Evolutionary conservation across 1,284 basidiomycete genomes (phyloP).

Genomic region (Mycena sp.): DNA sequence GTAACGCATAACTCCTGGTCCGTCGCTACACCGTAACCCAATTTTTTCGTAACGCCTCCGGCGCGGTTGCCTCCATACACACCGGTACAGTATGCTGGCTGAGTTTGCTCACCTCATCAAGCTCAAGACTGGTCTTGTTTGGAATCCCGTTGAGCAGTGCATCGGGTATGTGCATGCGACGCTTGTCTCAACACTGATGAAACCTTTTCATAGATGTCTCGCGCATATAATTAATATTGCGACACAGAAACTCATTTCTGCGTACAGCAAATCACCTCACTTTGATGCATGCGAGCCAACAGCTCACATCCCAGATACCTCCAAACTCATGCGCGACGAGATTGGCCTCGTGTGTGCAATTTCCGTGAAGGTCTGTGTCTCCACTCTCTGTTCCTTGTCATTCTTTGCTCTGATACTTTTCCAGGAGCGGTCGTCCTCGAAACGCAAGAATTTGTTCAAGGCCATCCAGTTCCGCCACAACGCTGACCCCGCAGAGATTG

Average conservation of each 20-base stretch:
- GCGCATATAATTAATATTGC: slow-evolving; percentile 16
- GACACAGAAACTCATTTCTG: slow-evolving; percentile 10
- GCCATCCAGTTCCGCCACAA: slow-evolving; percentile 11
- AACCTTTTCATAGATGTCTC: no score
- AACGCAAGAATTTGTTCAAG: background rate
- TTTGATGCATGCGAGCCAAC: slow-evolving; percentile 1
- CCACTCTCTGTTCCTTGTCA: background rate
- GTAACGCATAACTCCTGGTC: no score
- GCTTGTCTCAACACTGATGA: no score
- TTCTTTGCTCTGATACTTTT: background rate
- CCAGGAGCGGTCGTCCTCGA: slow-evolving; percentile 35
- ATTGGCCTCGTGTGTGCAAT: slow-evolving; percentile 33
- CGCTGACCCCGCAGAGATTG: slow-evolving; percentile 32
- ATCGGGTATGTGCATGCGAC: background rate
- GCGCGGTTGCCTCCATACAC: no score
- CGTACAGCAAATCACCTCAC: no score
- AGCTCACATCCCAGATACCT: slow-evolving; percentile 2
- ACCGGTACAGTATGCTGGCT: no score
- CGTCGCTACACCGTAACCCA: no score
- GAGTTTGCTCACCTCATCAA: no score
- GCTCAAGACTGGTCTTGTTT: no score
- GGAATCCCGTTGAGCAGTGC: background rate
- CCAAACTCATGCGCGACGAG: slow-evolving; percentile 16
- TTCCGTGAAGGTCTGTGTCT: slow-evolving; percentile 24
- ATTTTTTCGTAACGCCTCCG: no score